phyloP scores from a whole-genome alignment of 306 rosid genomes.

The Rosa lucieae region DNA sequence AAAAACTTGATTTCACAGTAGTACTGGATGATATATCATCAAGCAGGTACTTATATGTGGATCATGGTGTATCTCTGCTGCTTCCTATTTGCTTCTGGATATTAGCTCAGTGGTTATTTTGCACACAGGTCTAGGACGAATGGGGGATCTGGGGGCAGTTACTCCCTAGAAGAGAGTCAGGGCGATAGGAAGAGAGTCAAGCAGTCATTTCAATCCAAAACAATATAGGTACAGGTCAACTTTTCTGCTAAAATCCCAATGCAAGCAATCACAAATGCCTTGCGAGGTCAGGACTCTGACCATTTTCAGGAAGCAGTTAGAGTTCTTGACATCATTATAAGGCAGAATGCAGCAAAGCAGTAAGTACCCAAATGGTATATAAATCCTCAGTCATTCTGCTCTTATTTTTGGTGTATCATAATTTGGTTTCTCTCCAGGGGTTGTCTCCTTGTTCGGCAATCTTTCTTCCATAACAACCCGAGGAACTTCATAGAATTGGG shows the following conservation, averaged over 20 bases:
- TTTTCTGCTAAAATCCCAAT: conserved; percentile 35
- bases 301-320: conserved; percentile 34
- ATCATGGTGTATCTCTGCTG: conserved; percentile 17
- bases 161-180: background rate
- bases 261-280: conserved; percentile 37
- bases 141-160: conserved; percentile 16
- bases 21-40: background rate
- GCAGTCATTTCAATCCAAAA: conserved; percentile 29
- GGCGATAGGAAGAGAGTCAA: conserved; percentile 17
- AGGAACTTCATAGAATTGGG: conserved; percentile 32
- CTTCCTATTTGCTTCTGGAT: too few species aligned
- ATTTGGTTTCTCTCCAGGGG: conserved; percentile 17
- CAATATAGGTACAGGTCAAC: conserved; percentile 27
- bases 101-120: too few species aligned
- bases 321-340: conserved; percentile 37
- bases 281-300: conserved; percentile 36
- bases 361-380: too few species aligned
- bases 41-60: conserved; percentile 25
- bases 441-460: conserved; percentile 47
- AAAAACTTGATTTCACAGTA: too few species aligned
- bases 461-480: conserved; percentile 43
- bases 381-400: too few species aligned
- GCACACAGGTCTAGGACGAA: conserved; percentile 13
- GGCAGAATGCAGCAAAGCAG: conserved; percentile 47
- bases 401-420: too few species aligned